Base-by-base conservation (phyloP, 2,329 filamentous ascomycete species). In the Cladosporium sphaerospermum region DNA sequence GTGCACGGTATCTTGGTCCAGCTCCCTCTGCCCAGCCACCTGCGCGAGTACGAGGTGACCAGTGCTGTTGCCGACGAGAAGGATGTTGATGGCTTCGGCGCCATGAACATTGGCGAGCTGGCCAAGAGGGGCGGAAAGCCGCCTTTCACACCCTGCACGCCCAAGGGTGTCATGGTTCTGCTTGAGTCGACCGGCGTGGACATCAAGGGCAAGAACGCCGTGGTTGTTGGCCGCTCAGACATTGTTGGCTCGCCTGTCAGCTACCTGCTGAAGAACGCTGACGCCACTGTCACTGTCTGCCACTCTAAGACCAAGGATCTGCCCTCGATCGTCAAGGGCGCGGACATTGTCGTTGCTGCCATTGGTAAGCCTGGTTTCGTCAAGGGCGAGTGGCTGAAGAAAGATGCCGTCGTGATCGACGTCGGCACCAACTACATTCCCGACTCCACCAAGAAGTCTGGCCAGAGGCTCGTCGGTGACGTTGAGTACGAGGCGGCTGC, bases 241-340 rank as follows among this genome's bases (percentile, higher is more conserved):
- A 99, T 99, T 65, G 93, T 99, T 33, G 93, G 93, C 61, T 95
- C 90, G 71, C 93, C 93, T 14, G 90, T 97, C 67, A 96, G 92
- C 76, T 95, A 95, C 69, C 79, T 99, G 61, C 78, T 99, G 61
- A 93, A 91, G 71, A 95, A 95, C 66, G 92, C 93, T 42, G 88
- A 99, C 71, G 93, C 93, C 42, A 99, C 93, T 31, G 93, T 99
- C 61, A 97, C 92, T 2, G 83, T 96, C 52, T 97, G 93, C 75
- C 93, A 99, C 73, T 96, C 90, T 58, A 86, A 85, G 75, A 97
- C 91, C 4, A 73, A 82, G 55, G 79, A 86, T 62, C 74, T 97
- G 37, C 76, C 85, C 54, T 79, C 82, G 16, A 79, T 92, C 57
- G 75, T 97, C 66, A 91, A 88, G 76, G 77, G 79, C 54, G 93